phyloP scores from a whole-genome alignment of 2,329 filamentous ascomycete species.

The Dactylonectria estremocensis region DNA sequence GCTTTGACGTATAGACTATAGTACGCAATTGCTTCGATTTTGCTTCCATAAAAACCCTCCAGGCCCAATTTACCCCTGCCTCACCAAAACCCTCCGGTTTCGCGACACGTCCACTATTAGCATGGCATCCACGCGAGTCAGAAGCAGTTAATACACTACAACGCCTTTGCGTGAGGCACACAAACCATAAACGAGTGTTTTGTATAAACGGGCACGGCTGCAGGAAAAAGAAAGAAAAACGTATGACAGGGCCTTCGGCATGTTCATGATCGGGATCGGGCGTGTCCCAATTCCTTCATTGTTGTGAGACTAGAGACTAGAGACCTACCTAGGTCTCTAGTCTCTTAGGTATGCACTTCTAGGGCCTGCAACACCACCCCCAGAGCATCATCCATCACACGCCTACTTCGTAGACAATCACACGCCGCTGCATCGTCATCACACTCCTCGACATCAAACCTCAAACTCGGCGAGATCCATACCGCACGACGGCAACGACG shows the following conservation, averaged over 20 bases:
- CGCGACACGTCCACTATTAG: not conserved
- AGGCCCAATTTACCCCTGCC: not conserved
- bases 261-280: no score
- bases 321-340: no score
- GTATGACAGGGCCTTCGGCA: not conserved
- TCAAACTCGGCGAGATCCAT: not conserved
- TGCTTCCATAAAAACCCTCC: not conserved
- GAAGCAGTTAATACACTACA: not conserved
- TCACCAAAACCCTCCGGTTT: not conserved
- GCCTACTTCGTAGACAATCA: no score
- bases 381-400: not conserved
- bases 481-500: slow-evolving; percentile 9
- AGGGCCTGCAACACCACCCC: not conserved
- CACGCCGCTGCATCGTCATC: no score
- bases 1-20: no score
- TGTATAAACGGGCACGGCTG: not conserved
- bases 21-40: not conserved
- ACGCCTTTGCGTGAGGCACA: not conserved
- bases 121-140: not conserved
- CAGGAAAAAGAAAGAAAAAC: not conserved
- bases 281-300: not conserved
- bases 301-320: not conserved
- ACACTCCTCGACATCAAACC: not conserved
- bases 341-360: no score
- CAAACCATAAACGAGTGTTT: not conserved